Evolutionary conservation across 176 grass and related monocot species (phyloP).

Genomic region (Poa pratensis): DNA sequence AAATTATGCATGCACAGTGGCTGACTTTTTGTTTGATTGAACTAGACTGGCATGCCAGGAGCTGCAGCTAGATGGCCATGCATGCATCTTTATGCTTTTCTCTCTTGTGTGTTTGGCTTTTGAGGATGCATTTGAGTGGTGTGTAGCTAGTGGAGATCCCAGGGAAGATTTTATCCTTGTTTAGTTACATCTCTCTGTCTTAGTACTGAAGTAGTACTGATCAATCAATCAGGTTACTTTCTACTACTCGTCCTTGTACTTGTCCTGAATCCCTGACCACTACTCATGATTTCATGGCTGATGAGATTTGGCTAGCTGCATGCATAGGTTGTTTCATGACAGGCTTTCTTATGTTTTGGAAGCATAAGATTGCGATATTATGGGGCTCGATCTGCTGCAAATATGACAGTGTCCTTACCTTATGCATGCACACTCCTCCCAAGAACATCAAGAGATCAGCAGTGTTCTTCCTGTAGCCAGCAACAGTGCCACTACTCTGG

Average conservation of each 20-base stretch:
- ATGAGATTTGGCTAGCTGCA: conserved; percentile 46
- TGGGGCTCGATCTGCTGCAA: conserved; percentile 36
- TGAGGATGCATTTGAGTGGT: conserved; percentile 45
- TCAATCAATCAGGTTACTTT: conserved; percentile 40
- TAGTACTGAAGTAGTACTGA: neutral
- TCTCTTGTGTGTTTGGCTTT: conserved; percentile 54
- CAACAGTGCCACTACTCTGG: conserved; percentile 38
- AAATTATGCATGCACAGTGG: conserved; percentile 53
- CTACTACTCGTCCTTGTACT: neutral
- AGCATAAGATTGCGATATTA: conserved; percentile 52
- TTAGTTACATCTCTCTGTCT: conserved; percentile 43
- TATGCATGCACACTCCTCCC: conserved; percentile 36
- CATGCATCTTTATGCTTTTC: conserved; percentile 76
- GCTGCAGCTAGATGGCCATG: conserved; percentile 39
- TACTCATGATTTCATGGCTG: conserved; percentile 33
- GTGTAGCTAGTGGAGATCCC: conserved; percentile 53
- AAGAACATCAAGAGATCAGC: conserved; percentile 54
- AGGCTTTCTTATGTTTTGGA: conserved; percentile 51
- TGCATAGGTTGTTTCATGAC: conserved; percentile 46
- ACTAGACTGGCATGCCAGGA: conserved; percentile 84
- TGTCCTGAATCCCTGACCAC: conserved; percentile 23
- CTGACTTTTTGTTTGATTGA: conserved; percentile 96
- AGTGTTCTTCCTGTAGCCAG: conserved; percentile 55
- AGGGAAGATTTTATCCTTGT: conserved; percentile 55
- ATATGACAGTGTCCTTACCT: conserved; percentile 13